These are phyloP conservation scores for Thalassiosira mediterranea DNA, from an alignment of 352 stramenopile species.

Conservation along the genomic window DNA sequence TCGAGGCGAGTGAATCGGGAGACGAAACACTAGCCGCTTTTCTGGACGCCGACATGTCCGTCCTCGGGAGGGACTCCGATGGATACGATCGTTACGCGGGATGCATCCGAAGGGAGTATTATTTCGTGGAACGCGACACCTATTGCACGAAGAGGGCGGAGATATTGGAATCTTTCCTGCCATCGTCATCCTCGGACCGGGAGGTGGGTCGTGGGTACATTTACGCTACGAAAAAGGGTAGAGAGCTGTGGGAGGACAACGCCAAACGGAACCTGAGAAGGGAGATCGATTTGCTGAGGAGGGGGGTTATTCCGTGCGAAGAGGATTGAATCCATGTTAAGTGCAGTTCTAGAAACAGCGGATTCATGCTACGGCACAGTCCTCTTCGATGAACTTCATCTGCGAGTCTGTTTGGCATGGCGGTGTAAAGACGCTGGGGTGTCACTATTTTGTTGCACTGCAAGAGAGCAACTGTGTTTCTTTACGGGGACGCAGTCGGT, in stretches of 20 bases:
- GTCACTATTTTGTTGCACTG: no score
- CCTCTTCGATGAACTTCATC: no score
- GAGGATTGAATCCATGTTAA: no score
- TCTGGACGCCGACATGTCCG: constrained; percentile 82
- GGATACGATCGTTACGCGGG: constrained; percentile 73
- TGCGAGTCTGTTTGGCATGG: no score
- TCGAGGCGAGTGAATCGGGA: constrained; percentile 22
- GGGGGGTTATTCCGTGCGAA: constrained; percentile 59
- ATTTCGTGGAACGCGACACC: constrained; percentile 54
- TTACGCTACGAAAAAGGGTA: constrained; percentile 56
- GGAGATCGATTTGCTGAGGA: constrained; percentile 68
- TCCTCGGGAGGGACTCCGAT: constrained; percentile 61
- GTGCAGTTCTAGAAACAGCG: constrained; percentile 1
- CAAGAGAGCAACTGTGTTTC: no score
- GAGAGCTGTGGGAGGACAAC: constrained; percentile 52
- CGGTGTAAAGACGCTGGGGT: no score
- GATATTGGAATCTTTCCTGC: constrained; percentile 71
- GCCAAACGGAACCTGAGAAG: constrained; percentile 64
- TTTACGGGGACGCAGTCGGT: no score
- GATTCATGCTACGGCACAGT: not conserved
- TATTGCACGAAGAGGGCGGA: constrained; percentile 77
- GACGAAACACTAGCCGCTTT: constrained; percentile 51
- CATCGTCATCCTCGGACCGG: no score
- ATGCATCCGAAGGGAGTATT: constrained; percentile 79
- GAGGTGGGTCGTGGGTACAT: constrained; percentile 23